These are phyloP conservation scores for Paxillus rubicundulus DNA, from an alignment of 768 basidiomycete genomes.

Conservation along the genomic window DNA sequence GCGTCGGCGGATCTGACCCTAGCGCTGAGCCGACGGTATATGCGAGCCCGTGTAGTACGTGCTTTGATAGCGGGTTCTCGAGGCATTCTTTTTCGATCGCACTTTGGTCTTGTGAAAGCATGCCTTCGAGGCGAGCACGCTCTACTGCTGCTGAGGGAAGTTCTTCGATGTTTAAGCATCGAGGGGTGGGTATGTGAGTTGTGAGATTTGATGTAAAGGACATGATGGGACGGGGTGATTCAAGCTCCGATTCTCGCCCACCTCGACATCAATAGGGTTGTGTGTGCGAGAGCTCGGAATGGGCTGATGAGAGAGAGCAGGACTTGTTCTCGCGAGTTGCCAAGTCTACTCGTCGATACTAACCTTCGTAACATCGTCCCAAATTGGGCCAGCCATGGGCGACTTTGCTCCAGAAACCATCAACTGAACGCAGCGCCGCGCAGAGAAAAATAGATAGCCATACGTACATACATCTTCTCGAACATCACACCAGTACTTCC, in stretches of 20 bases:
- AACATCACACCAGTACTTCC: too few species aligned
- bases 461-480: not conserved
- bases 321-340: too few species aligned
- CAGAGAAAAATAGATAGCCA: not conserved
- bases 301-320: too few species aligned
- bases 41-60: conserved; percentile 52
- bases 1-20: conserved; percentile 47
- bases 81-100: conserved; percentile 15
- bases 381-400: too few species aligned
- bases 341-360: too few species aligned
- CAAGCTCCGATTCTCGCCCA: too few species aligned
- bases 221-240: too few species aligned
- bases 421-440: not conserved
- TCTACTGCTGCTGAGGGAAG: conserved; percentile 37
- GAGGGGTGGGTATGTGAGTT: conserved; percentile 26
- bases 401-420: not conserved
- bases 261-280: too few species aligned
- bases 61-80: conserved; percentile 37
- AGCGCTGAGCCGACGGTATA: conserved; percentile 61
- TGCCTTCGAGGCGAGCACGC: conserved; percentile 33
- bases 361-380: too few species aligned
- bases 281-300: too few species aligned
- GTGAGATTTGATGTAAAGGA: not conserved
- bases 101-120: conserved; percentile 10
- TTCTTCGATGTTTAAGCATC: conserved; percentile 46